phyloP scores from a whole-genome alignment of 2,329 filamentous ascomycete genomes.

The Xylariales sp. region DNA sequence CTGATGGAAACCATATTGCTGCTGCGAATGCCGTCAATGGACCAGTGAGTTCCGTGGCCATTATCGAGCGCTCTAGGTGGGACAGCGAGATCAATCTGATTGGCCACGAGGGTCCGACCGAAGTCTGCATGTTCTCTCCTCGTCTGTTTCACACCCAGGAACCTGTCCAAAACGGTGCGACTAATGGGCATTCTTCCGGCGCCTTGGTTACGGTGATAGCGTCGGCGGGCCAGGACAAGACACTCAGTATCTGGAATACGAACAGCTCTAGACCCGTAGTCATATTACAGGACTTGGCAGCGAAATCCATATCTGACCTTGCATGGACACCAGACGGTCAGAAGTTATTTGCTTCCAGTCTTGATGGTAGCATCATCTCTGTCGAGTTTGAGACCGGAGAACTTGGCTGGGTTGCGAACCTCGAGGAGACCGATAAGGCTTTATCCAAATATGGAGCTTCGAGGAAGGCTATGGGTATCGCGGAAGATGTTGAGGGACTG shows the following conservation, averaged over 20 bases:
- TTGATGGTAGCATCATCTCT: slow-evolving; percentile 84
- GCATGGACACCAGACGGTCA: slow-evolving; percentile 92
- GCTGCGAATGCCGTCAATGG: slow-evolving; percentile 97
- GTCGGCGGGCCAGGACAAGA: slow-evolving; percentile 94
- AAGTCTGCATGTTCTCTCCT: slow-evolving; percentile 96
- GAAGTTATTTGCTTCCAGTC: slow-evolving; percentile 76
- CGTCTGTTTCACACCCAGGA: slow-evolving; percentile 75
- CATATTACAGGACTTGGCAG: slow-evolving; percentile 80
- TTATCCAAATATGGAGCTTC: slow-evolving; percentile 89
- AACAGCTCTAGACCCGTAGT: slow-evolving; percentile 88
- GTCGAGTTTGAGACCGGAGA: slow-evolving; percentile 82
- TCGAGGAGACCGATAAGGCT: slow-evolving; percentile 87
- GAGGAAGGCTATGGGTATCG: slow-evolving; percentile 80
- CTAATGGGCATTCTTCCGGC: slow-evolving; percentile 41
- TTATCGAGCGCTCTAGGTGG: slow-evolving; percentile 88
- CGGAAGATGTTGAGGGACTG: slow-evolving; percentile 88
- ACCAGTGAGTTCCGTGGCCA: slow-evolving; percentile 93
- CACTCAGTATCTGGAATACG: slow-evolving; percentile 95
- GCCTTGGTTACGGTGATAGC: slow-evolving; percentile 85
- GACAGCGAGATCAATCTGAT: slow-evolving; percentile 96
- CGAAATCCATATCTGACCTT: slow-evolving; percentile 90
- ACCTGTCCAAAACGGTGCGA: slow-evolving; percentile 48
- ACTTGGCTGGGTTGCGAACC: slow-evolving; percentile 78
- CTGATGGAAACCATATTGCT: slow-evolving; percentile 93
- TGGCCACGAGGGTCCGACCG: slow-evolving; percentile 92